Conservation (phyloP, 805 yeast genomes). For the Cyberlindnera petersonii region DNA sequence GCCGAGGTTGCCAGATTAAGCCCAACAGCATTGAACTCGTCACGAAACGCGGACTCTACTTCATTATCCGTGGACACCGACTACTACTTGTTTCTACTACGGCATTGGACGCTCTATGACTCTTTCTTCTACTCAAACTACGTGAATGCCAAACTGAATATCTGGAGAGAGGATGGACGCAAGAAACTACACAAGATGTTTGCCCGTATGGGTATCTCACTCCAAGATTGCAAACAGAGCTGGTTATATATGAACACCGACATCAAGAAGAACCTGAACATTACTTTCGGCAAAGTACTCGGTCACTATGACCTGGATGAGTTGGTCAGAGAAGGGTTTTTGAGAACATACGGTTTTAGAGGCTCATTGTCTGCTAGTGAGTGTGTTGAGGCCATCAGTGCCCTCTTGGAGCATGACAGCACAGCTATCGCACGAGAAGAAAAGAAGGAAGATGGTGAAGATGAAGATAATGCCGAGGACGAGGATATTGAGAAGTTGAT, state of each 20-base stretch:
- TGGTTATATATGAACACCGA: slow-evolving; percentile 88
- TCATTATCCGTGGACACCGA: slow-evolving; percentile 71
- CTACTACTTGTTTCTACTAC: slow-evolving; percentile 75
- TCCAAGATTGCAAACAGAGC: slow-evolving; percentile 82
- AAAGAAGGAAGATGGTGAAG: too few species aligned
- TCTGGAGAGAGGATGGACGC: slow-evolving; percentile 92
- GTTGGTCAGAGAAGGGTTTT: slow-evolving; percentile 78
- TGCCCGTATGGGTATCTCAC: slow-evolving; percentile 93
- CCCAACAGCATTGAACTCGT: slow-evolving; percentile 31
- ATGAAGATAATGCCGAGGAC: slow-evolving; percentile 21
- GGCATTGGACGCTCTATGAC: slow-evolving; percentile 93
- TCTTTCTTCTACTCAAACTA: slow-evolving; percentile 88
- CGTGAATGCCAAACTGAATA: slow-evolving; percentile 77
- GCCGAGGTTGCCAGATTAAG: slow-evolving; percentile 80
- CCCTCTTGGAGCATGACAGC: slow-evolving; percentile 72
- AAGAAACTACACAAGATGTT: slow-evolving; percentile 84
- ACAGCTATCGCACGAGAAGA: too few species aligned
- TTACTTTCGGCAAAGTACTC: slow-evolving; percentile 64
- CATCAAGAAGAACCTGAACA: slow-evolving; percentile 67
- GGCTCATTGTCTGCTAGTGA: slow-evolving; percentile 91
- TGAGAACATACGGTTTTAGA: slow-evolving; percentile 80
- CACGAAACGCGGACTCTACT: slow-evolving; percentile 38
- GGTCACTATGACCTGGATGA: slow-evolving; percentile 80
- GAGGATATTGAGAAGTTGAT: slow-evolving; percentile 33
- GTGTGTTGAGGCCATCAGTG: slow-evolving; percentile 83